These are phyloP conservation scores for Penicillium sp. DNA, from an alignment of 2,329 filamentous ascomycete genomes.

Conservation along the genomic window DNA sequence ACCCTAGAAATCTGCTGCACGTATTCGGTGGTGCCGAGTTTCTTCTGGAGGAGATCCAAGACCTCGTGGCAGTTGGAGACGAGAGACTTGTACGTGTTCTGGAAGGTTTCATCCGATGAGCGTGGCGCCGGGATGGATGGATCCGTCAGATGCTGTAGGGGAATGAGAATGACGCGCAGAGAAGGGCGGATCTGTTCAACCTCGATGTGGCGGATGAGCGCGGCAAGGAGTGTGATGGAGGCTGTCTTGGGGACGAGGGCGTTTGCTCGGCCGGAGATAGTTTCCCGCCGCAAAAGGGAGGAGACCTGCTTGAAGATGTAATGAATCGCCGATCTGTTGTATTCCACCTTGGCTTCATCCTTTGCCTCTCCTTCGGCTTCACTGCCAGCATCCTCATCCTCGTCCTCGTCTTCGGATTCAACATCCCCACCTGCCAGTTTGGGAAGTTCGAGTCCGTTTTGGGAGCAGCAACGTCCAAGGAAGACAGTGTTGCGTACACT, in stretches of 20 bases:
- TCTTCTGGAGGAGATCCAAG: slow-evolving; percentile 79
- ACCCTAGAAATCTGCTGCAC: slow-evolving; percentile 70
- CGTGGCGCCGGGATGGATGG: slow-evolving; percentile 68
- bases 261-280: slow-evolving; percentile 58
- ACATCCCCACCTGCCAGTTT: slow-evolving; percentile 43
- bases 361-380: slow-evolving; percentile 34
- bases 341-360: slow-evolving; percentile 12
- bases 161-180: slow-evolving; percentile 62
- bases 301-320: slow-evolving; percentile 78
- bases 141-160: slow-evolving; percentile 81
- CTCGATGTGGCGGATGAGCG: slow-evolving; percentile 63
- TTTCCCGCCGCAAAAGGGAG: slow-evolving; percentile 73
- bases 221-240: slow-evolving; percentile 70
- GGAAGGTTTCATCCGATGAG: slow-evolving; percentile 68
- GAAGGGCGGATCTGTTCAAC: slow-evolving; percentile 58
- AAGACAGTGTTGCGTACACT: slow-evolving; percentile 79
- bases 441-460: slow-evolving; percentile 52
- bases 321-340: slow-evolving; percentile 55
- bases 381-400: slow-evolving; percentile 46
- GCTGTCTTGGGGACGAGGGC: slow-evolving; percentile 72
- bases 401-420: slow-evolving; percentile 36
- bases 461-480: slow-evolving; percentile 64
- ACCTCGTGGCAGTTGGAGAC: slow-evolving; percentile 70
- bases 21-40: slow-evolving; percentile 76
- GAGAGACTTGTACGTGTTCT: slow-evolving; percentile 65